phyloP scores from a whole-genome alignment of 2,329 filamentous ascomycete genomes.

The Alternaria triticimaculans region DNA sequence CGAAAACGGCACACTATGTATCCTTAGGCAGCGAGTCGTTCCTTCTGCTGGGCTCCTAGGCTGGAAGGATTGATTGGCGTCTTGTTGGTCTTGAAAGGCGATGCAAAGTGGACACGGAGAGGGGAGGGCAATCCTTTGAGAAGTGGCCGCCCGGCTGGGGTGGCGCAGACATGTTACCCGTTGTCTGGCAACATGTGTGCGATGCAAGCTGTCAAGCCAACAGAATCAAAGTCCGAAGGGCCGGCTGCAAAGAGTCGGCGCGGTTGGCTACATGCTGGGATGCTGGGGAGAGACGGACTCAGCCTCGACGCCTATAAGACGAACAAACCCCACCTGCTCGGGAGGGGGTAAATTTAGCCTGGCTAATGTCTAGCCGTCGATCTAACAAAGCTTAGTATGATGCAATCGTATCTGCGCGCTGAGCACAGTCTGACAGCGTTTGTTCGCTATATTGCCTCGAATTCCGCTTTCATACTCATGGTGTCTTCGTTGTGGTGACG shows the following conservation, averaged over 20 bases:
- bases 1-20: conserved; percentile 12
- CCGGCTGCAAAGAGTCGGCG: conserved; percentile 17
- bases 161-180: conserved; percentile 27
- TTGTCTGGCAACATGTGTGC: conserved; percentile 24
- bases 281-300: conserved; percentile 22
- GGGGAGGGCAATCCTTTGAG: conserved; percentile 11
- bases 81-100: neutral
- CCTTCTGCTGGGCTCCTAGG: neutral
- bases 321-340: conserved; percentile 23
- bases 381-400: conserved; percentile 12
- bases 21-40: neutral
- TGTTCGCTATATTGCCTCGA: neutral
- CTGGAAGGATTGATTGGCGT: neutral
- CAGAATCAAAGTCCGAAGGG: conserved; percentile 25
- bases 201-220: conserved; percentile 25
- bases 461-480: neutral
- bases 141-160: conserved; percentile 11
- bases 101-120: conserved; percentile 2
- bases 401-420: neutral
- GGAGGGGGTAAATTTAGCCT: conserved; percentile 22
- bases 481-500: neutral
- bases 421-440: neutral
- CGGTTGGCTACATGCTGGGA: conserved; percentile 28
- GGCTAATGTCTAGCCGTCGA: conserved; percentile 8
- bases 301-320: conserved; percentile 27